Evolutionary conservation across 2,329 filamentous ascomycete genomes (phyloP).

Genomic region (Aureobasidium sp.): DNA sequence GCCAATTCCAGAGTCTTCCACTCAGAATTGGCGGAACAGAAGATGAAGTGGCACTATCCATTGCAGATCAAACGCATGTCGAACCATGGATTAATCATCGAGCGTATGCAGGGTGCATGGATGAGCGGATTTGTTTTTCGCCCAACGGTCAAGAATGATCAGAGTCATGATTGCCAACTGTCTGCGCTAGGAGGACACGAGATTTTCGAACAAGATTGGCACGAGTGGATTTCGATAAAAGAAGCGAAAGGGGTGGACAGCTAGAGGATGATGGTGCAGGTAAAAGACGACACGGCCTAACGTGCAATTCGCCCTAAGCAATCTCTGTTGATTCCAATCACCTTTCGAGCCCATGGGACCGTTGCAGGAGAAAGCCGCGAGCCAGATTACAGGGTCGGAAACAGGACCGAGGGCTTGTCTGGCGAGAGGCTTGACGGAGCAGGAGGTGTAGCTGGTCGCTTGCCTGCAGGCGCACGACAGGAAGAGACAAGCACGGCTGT

Average conservation of each 20-base stretch:
- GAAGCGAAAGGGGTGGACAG: not conserved
- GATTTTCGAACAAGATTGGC: too few relatives aligned
- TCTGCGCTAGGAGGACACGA: too few relatives aligned
- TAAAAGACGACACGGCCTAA: not conserved
- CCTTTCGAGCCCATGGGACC: not conserved
- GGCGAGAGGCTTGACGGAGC: too few relatives aligned
- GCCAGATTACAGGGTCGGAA: conserved; percentile 2
- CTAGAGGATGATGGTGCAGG: not conserved
- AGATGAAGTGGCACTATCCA: not conserved
- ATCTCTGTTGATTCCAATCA: conserved; percentile 3
- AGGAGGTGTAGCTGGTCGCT: too few relatives aligned
- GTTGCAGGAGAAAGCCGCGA: not conserved
- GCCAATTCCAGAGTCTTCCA: not conserved
- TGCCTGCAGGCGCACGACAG: too few relatives aligned
- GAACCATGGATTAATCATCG: too few relatives aligned
- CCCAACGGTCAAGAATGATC: too few relatives aligned
- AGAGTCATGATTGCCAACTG: too few relatives aligned
- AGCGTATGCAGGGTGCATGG: too few relatives aligned
- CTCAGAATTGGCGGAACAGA: not conserved
- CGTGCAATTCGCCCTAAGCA: not conserved
- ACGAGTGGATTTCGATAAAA: too few relatives aligned
- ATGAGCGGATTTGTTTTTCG: not conserved
- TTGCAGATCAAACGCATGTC: too few relatives aligned
- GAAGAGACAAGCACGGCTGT: too few relatives aligned
- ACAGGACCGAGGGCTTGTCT: not conserved